These are phyloP conservation scores for Lentinula edodes DNA, from an alignment of 768 basidiomycete genomes.

Conservation along the genomic window DNA sequence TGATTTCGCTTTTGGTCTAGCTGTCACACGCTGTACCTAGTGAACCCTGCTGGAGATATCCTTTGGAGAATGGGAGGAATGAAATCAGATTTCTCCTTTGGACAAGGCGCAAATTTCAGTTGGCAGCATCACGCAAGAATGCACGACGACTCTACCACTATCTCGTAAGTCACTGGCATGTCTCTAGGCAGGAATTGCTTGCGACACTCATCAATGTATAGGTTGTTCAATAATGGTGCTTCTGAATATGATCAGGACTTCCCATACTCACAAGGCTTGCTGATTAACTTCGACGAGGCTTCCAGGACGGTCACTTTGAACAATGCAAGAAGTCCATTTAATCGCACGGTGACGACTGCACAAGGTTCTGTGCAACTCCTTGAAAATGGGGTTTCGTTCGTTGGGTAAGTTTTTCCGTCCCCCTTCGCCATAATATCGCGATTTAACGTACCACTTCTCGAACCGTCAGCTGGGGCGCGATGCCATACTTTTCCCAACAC, in stretches of 20 bases:
- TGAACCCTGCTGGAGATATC: slow-evolving; percentile 11
- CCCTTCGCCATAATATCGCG: not conserved
- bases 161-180: not conserved
- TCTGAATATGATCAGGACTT: not conserved
- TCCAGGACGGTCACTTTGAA: not conserved
- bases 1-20: not conserved
- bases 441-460: not conserved
- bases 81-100: slow-evolving; percentile 10
- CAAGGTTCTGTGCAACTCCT: slow-evolving; percentile 2
- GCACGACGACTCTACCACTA: not conserved
- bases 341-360: not conserved
- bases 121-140: slow-evolving; percentile 15
- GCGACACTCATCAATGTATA: not conserved
- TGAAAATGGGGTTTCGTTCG: not conserved
- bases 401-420: not conserved
- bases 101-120: slow-evolving; percentile 10
- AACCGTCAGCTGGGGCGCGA: not conserved
- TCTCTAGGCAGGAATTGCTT: too few relatives aligned
- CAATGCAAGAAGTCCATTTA: not conserved
- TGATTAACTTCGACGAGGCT: not conserved
- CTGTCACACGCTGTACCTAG: slow-evolving; percentile 12
- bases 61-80: slow-evolving; percentile 16
- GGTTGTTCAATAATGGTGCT: slow-evolving; percentile 4
- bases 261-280: not conserved
- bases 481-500: slow-evolving; percentile 4